Conservation (phyloP, 140 eudicot species). For the Senecio squalidus region DNA sequence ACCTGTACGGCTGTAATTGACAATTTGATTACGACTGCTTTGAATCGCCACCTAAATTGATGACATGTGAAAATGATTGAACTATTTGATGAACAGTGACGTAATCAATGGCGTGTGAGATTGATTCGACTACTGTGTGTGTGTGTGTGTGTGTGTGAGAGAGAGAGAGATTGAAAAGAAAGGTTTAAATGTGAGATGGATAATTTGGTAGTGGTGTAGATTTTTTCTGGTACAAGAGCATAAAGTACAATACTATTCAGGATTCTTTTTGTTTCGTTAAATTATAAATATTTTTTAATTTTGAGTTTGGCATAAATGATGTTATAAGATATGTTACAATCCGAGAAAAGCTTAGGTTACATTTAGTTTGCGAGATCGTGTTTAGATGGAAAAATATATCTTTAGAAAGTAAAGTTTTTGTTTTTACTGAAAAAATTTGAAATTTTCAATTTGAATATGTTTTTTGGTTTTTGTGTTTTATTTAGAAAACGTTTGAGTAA, state of each 20-base stretch:
- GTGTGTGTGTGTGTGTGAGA: no score
- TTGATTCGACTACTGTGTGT: neutral
- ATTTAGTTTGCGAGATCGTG: no score
- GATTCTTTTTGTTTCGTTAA: neutral
- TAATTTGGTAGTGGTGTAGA: conserved; percentile 1
- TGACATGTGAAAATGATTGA: neutral
- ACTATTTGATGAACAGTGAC: neutral
- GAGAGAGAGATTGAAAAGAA: neutral
- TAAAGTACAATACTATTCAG: neutral
- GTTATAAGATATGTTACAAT: no score
- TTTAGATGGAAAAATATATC: no score
- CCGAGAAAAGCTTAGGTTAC: no score
- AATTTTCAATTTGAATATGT: no score
- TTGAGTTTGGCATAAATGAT: no score
- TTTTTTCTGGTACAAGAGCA: neutral
- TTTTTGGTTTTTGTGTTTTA: no score
- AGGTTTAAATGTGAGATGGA: neutral
- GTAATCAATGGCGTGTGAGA: neutral
- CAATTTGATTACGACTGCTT: neutral
- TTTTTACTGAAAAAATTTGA: no score
- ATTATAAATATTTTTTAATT: no score
- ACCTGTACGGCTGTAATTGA: neutral
- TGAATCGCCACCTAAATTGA: neutral
- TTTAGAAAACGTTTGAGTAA: no score
- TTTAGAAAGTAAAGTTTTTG: no score